Percentiles rank a stretch among this genome's conserved stretches.
Evolutionary conservation across 2,329 filamentous ascomycete species (phyloP).

Genomic region (Sclerotinia trifoliorum): DNA sequence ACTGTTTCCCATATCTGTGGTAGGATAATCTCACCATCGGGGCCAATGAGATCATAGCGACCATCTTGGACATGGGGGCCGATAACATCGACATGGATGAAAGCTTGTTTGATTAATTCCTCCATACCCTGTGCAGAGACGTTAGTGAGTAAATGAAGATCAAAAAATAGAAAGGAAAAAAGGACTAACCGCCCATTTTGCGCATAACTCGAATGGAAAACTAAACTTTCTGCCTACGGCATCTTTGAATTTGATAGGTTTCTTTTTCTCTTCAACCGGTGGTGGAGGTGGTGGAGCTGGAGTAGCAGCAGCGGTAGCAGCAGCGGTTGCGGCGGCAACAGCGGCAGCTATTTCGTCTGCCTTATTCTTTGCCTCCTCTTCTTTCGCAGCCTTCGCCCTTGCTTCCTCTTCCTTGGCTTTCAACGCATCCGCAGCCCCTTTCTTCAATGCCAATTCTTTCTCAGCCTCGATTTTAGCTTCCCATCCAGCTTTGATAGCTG

Average conservation of each 20-base stretch:
- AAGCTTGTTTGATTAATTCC: slow-evolving; percentile 80
- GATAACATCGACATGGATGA: slow-evolving; percentile 73
- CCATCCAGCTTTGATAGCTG: slow-evolving; percentile 46
- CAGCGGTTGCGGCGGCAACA: slow-evolving; percentile 46
- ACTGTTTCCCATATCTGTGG: slow-evolving; percentile 80
- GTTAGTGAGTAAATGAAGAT: slow-evolving; percentile 33
- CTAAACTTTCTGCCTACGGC: slow-evolving; percentile 88
- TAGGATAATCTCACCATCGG: slow-evolving; percentile 79
- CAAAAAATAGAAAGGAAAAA: background rate
- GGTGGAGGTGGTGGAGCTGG: slow-evolving; percentile 17
- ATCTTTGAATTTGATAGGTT: slow-evolving; percentile 86
- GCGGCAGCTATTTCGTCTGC: slow-evolving; percentile 28
- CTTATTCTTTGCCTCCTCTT: slow-evolving; percentile 48
- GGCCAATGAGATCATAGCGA: slow-evolving; percentile 77
- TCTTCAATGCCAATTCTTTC: slow-evolving; percentile 29
- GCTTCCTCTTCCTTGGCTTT: slow-evolving; percentile 41
- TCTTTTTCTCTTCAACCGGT: slow-evolving; percentile 44
- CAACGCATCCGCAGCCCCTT: slow-evolving; percentile 33
- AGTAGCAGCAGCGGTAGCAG: slow-evolving; percentile 40
- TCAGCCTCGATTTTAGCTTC: slow-evolving; percentile 45
- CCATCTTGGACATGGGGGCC: slow-evolving; percentile 74
- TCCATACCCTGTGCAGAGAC: slow-evolving; percentile 67
- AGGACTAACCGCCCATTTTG: slow-evolving; percentile 72
- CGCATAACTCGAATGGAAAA: slow-evolving; percentile 84
- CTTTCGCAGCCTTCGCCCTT: slow-evolving; percentile 49